Conservation (phyloP, 192 early-diverging fungal species). For the Neocallimastix lanati region DNA sequence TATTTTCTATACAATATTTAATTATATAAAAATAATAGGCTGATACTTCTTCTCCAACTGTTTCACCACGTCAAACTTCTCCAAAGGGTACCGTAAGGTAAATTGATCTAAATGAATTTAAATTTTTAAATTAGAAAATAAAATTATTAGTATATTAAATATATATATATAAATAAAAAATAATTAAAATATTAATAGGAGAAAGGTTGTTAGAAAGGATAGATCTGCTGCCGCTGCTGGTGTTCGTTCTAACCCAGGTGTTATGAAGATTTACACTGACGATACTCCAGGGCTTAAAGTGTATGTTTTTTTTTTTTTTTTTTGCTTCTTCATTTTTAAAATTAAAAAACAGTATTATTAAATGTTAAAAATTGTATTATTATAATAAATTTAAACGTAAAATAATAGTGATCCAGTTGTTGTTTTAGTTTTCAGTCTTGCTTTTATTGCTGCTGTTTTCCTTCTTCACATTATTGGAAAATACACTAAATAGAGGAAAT, state of each 20-base stretch:
- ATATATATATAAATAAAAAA: no score
- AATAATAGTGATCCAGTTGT: conserved; percentile 86
- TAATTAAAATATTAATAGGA: background rate
- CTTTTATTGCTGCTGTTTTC: conserved; percentile 96
- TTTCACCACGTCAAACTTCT: background rate
- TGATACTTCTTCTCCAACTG: background rate
- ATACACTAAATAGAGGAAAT: conserved; percentile 33
- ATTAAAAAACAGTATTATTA: no score
- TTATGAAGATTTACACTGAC: conserved; percentile 63
- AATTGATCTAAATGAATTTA: no score
- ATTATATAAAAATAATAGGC: no score
- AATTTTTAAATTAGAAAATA: no score
- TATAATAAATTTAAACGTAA: no score
- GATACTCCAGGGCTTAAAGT: conserved; percentile 70
- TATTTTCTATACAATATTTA: no score
- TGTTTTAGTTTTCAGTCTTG: conserved; percentile 81
- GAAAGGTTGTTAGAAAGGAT: background rate
- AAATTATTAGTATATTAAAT: no score
- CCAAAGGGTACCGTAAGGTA: background rate
- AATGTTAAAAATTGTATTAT: no score
- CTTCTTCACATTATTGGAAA: conserved; percentile 90
- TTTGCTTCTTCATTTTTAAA: no score
- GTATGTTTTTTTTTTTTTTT: no score
- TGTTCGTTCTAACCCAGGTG: background rate
- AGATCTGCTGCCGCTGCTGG: background rate